Percentiles rank a stretch among this genome's conserved stretches.
Evolutionary conservation across 768 basidiomycete genomes (phyloP).

Genomic region (Melanogaster broomeanus): DNA sequence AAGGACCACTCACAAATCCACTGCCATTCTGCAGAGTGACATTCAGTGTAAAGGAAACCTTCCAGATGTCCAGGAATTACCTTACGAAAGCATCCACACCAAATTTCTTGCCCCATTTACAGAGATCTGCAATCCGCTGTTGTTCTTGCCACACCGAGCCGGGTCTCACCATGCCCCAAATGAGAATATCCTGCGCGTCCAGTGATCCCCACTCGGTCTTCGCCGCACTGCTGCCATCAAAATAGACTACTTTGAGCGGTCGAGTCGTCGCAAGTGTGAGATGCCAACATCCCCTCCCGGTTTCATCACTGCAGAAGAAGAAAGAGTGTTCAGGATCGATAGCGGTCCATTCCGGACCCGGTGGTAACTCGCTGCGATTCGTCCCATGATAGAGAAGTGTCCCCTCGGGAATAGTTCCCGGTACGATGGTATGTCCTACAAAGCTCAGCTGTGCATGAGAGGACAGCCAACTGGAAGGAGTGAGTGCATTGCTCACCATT

Average conservation of each 20-base stretch:
- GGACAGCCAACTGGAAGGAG: conserved; percentile 16
- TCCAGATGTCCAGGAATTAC: conserved; percentile 11
- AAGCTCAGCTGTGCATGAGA: conserved; percentile 13
- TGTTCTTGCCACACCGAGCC: conserved; percentile 30
- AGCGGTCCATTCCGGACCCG: conserved; percentile 34
- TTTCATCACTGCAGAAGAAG: conserved; percentile 33
- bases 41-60: background rate
- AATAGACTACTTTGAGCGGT: conserved; percentile 50
- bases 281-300: too few species aligned
- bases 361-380: conserved; percentile 20
- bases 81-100: conserved; percentile 50
- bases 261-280: too few species aligned
- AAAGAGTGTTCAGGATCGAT: conserved; percentile 40
- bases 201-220: conserved; percentile 43
- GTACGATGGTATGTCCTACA: conserved; percentile 27
- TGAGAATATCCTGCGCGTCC: conserved; percentile 50
- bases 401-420: conserved; percentile 34
- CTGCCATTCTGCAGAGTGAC: conserved; percentile 25
- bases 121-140: conserved; percentile 39
- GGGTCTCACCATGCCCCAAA: conserved; percentile 37
- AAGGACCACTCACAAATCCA: conserved; percentile 30
- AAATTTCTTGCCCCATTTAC: conserved; percentile 43
- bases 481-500: conserved; percentile 33
- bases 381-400: conserved; percentile 40
- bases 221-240: conserved; percentile 52